Conservation (phyloP, 331 rosid species). For the Erythrophleum ivorense region DNA sequence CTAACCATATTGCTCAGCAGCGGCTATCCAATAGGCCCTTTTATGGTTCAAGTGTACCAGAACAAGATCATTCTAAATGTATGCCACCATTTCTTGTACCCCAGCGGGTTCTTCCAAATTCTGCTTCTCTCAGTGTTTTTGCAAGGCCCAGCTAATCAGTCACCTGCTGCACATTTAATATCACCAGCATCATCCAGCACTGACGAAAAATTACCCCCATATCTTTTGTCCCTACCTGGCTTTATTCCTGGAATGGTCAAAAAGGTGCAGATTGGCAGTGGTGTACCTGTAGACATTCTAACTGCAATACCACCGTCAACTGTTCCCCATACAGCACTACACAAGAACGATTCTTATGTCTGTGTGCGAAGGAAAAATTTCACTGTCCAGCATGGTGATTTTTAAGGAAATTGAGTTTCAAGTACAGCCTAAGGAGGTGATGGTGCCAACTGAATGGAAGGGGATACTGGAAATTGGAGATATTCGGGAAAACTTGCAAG, state of each 20-base stretch:
- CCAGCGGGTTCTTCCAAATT: slow-evolving; percentile 71
- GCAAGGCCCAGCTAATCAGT: slow-evolving; percentile 51
- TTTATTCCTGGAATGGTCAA: slow-evolving; percentile 97
- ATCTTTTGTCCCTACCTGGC: slow-evolving; percentile 95
- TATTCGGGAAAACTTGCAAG: too few species aligned
- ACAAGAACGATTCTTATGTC: too few species aligned
- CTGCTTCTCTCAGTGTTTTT: slow-evolving; percentile 63
- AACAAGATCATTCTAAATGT: slow-evolving; percentile 72
- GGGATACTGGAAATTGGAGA: too few species aligned
- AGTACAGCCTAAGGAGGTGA: too few species aligned
- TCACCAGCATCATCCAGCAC: slow-evolving; percentile 57
- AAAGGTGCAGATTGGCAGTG: slow-evolving; percentile 74
- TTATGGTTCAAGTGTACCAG: slow-evolving; percentile 57
- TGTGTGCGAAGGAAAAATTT: too few species aligned
- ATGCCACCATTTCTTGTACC: slow-evolving; percentile 57
- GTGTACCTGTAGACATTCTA: slow-evolving; percentile 88
- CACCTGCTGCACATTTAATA: slow-evolving; percentile 55
- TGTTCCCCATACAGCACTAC: too few species aligned
- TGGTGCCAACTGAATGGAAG: too few species aligned
- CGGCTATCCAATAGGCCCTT: slow-evolving; percentile 82
- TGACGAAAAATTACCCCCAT: slow-evolving; percentile 79
- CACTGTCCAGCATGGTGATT: too few species aligned
- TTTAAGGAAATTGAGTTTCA: too few species aligned
- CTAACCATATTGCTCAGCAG: slow-evolving; percentile 55
- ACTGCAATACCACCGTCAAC: slow-evolving; percentile 72